A percentile compares a stretch with the other conserved stretches of the same genome.
Conservation (phyloP, 768 basidiomycete species). For the Suillus sp. region DNA sequence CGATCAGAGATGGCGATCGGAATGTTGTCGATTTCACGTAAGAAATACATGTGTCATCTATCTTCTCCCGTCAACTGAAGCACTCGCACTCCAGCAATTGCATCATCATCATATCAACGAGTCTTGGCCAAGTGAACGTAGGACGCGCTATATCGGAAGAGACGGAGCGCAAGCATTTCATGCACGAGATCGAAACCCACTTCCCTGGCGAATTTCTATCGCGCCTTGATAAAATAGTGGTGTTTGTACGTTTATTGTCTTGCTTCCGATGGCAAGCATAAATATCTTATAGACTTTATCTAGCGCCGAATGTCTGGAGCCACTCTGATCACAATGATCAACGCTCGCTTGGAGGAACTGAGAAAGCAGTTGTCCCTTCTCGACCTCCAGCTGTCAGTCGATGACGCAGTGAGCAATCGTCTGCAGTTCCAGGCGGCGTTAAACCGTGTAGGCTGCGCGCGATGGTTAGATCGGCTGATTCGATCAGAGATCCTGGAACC, state of each 20-base stretch:
- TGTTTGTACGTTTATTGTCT: conserved; percentile 6
- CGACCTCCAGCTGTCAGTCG: conserved; percentile 6
- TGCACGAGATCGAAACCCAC: conserved; percentile 5
- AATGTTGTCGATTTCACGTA: conserved; percentile 12
- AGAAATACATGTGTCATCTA: not conserved
- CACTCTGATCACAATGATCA: conserved; percentile 4
- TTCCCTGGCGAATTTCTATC: conserved; percentile 12
- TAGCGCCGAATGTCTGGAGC: conserved; percentile 10
- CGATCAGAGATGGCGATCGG: conserved; percentile 41
- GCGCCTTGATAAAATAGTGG: conserved; percentile 13
- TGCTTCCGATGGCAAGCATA: not conserved
- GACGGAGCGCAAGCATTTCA: conserved; percentile 9
- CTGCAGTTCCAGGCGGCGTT: not conserved
- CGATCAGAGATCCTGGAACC: conserved; percentile 11
- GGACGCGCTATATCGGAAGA: conserved; percentile 7
- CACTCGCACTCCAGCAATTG: conserved; percentile 5
- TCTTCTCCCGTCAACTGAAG: conserved; percentile 1
- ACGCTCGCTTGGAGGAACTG: conserved; percentile 12
- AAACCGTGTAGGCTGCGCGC: conserved; percentile 6
- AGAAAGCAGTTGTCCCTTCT: conserved; percentile 8
- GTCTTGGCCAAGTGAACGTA: conserved; percentile 10
- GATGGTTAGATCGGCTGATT: conserved; percentile 10
- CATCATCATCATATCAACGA: conserved; percentile 12
- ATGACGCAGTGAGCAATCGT: not conserved
- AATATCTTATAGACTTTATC: not conserved